Evolutionary conservation across 176 grass and related monocot genomes (phyloP), one percentile per base, ranked within the genome.

Genomic region (Themeda triandra): DNA sequence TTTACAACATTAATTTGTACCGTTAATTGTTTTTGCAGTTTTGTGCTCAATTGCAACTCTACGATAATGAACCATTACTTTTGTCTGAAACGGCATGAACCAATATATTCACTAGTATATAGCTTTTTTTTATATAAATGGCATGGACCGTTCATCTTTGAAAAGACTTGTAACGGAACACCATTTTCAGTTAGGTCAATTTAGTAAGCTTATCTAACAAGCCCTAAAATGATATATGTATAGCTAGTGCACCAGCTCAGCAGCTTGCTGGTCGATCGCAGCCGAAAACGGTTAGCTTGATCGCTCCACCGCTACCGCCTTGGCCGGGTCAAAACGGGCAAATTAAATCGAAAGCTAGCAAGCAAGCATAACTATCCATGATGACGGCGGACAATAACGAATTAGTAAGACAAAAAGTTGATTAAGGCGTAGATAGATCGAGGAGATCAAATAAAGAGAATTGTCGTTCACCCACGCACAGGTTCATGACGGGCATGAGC

Each of bases 401-500:
- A n/a, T n/a, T n/a, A n/a, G n/a, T n/a, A n/a, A n/a, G n/a, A n/a
- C n/a, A n/a, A n/a, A n/a, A n/a, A 32, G 18, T 53, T 14, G 8
- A 35, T 75, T 51, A 19, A 63, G 45, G 69, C 29, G 33, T 30
- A 42, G 21, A 88, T 10, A 46, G n/a, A n/a, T n/a, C n/a, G 31
- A 24, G 33, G n/a, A 63, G 25, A 37, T 37, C 3, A 6, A 18
- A 71, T 76, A 70, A 0, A n/a, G n/a, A n/a, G n/a, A n/a, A n/a
- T n/a, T n/a, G n/a, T n/a, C n/a, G n/a, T n/a, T n/a, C n/a, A 84
- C 95, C 23, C 40, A 42, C 35, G 35, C 73, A 97, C 87, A 94
- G 56, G 90, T 92, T 93, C 92, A 98, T 98, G 84, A 98, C 95
- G 72, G 95, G 95, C 87, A 91, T 98, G 44, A 98, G 95, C n/a